A percentile compares a stretch with the other conserved stretches of the same genome.
Evolutionary conservation across 306 rosid genomes (phyloP).

Genomic region (Malus asiatica): DNA sequence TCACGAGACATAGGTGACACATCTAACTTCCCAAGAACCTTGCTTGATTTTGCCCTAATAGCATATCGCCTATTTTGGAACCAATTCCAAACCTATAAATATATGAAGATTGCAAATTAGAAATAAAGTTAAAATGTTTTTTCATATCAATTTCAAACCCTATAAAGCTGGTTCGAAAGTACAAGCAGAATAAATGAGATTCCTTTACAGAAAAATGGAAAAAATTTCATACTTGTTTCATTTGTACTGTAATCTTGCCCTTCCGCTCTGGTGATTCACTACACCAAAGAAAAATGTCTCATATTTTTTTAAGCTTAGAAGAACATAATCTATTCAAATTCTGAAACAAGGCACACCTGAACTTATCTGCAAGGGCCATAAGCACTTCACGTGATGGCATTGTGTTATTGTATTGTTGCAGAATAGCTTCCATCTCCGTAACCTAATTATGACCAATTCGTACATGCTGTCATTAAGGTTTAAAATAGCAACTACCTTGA

Average conservation of each 20-base stretch:
- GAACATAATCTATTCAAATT: constrained; percentile 5
- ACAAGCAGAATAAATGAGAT: not conserved
- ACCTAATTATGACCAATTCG: constrained; percentile 41
- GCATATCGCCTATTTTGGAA: constrained; percentile 96
- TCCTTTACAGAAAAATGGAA: not conserved
- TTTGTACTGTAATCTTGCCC: constrained; percentile 89
- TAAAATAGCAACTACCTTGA: not conserved
- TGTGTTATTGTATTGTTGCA: constrained; percentile 69
- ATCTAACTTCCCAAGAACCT: constrained; percentile 69
- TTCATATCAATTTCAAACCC: not conserved
- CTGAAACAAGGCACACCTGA: constrained; percentile 53
- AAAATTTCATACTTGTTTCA: constrained; percentile 74
- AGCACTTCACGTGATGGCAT: constrained; percentile 87
- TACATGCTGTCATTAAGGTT: not conserved
- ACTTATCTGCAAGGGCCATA: constrained; percentile 72
- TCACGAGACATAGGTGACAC: constrained; percentile 68
- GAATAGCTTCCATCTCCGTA: constrained; percentile 80
- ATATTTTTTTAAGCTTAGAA: not conserved
- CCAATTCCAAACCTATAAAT: constrained; percentile 92
- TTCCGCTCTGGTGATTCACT: constrained; percentile 79
- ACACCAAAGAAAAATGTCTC: constrained; percentile 15
- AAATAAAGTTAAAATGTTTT: not conserved
- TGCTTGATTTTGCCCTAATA: constrained; percentile 73
- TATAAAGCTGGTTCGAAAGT: not conserved
- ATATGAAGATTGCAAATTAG: not conserved